Evolutionary conservation across 306 rosid species (phyloP).

Genomic region (Trifolium subterraneum): DNA sequence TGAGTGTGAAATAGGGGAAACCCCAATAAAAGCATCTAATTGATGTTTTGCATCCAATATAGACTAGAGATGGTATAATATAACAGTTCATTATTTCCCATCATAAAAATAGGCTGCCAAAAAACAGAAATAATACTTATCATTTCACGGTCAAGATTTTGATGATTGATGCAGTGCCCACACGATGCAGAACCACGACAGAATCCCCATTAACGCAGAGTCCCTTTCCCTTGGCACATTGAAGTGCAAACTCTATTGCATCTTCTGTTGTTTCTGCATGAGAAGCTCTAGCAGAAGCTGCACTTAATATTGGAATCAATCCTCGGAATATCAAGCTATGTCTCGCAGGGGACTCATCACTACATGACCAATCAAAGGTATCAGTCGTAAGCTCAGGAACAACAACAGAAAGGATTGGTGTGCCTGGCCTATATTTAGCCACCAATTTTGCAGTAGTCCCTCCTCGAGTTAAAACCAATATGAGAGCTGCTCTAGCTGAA

Average conservation of each 20-base stretch:
- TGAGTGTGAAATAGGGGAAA: not conserved
- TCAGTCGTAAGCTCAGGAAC: constrained; percentile 95
- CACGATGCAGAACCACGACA: constrained; percentile 90
- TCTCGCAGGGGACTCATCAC: constrained; percentile 98
- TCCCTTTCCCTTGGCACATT: constrained; percentile 75
- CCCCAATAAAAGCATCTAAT: constrained; percentile 19
- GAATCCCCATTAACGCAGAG: constrained; percentile 91
- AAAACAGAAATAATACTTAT: constrained; percentile 30
- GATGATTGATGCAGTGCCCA: constrained; percentile 89
- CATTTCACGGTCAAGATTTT: constrained; percentile 97
- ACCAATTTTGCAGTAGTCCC: constrained; percentile 82
- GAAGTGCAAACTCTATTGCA: constrained; percentile 81
- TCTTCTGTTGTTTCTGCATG: constrained; percentile 88
- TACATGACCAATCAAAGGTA: constrained; percentile 92
- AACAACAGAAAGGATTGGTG: constrained; percentile 92
- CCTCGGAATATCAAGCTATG: constrained; percentile 99
- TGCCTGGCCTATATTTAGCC: constrained; percentile 97
- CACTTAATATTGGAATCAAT: constrained; percentile 82
- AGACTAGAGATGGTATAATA: constrained; percentile 13
- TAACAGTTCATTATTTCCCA: constrained; percentile 6
- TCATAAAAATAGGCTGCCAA: constrained; percentile 18
- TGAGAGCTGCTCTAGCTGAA: constrained; percentile 77
- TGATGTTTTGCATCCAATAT: constrained; percentile 19
- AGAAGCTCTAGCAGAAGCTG: constrained; percentile 93
- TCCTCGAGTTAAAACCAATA: constrained; percentile 79